Evolutionary conservation across 2,329 filamentous ascomycete species (phyloP), one percentile per base, ranked within the genome.

Genomic region (Aspergillus aculeatinus): DNA sequence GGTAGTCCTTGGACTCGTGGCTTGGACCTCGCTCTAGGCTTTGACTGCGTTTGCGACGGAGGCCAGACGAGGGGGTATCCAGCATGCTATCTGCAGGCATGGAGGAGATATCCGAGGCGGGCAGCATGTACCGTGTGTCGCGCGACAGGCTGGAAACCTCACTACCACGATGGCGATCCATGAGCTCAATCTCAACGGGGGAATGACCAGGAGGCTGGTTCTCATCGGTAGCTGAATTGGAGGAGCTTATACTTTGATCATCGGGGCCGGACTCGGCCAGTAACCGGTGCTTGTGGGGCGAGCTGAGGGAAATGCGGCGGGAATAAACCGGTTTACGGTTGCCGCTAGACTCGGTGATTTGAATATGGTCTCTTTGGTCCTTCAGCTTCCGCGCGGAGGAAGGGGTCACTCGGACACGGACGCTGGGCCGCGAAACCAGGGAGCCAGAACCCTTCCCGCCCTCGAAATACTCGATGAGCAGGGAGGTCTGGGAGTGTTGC

Each of bases 391-490:
- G 84, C 65, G 78, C 80, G 25, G 83, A 83, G 44, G 90, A 92
- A 14, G 93, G 93, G 14, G 91, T 96, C 63, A 96, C 84, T 67
- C 88, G 85, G 57, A 91, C 89, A 67, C 89, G 81, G 57, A 97
- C 91, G 74, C 92, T 96, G 12, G 93, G 92, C 68, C 90, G 88
- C 68, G 89, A 88, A 68, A 87, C 84, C 35, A 81, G 79, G 70
- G 70, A 68, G 59, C 68, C 82, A 81, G 68, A 82, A 55, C 69
- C 82, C 59, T 84, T 93, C 64, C 88, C 87, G 67, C 87, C 90
- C 78, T 96, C 93, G 71, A 96, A 97, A 77, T 96, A 96, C 79
- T 97, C 93, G 70, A 97, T 97, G 69, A 97, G 82, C 66, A 97
- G 83, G 59, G 91, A 96, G 42, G 93, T 96, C 79, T 96, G 92